These are phyloP conservation scores for Talaromyces pinophilus DNA, from an alignment of 2,329 filamentous ascomycete genomes.

Conservation along the genomic window DNA sequence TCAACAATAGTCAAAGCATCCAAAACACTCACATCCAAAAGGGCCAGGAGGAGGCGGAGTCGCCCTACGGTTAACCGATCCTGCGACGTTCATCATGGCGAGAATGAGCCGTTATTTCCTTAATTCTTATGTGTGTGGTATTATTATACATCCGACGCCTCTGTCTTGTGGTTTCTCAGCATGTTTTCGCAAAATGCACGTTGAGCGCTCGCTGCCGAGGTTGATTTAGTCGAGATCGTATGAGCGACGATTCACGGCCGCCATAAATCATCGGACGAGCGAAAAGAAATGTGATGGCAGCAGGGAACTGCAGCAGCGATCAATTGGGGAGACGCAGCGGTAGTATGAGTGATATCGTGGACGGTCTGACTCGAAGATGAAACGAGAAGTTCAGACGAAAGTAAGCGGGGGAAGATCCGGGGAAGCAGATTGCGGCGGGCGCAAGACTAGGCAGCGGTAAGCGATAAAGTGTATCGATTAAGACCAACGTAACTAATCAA, in stretches of 20 bases:
- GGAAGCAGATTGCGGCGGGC: constrained; percentile 12
- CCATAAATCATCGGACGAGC: neutral
- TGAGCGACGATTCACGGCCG: neutral
- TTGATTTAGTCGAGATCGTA: constrained; percentile 2
- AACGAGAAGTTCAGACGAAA: neutral
- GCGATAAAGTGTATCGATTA: neutral
- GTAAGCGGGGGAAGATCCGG: constrained; percentile 19
- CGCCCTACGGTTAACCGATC: constrained; percentile 40
- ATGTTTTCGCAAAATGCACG: neutral
- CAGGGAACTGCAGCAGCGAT: neutral
- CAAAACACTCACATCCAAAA: constrained; percentile 65
- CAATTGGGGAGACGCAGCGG: neutral
- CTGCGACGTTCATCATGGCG: constrained; percentile 37
- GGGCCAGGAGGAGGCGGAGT: constrained; percentile 58
- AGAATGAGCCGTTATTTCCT: constrained; percentile 5
- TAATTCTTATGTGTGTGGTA: neutral
- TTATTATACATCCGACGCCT: constrained; percentile 5
- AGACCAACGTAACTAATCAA: neutral
- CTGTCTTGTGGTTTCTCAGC: constrained; percentile 10
- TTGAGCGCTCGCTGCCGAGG: constrained; percentile 12
- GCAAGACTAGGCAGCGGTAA: neutral
- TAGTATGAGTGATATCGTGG: neutral
- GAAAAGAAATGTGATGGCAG: neutral
- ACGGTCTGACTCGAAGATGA: neutral
- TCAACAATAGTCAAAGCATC: neutral